Conservation (phyloP, 495 filamentous ascomycete genomes). For the Aspergillus haitiensis region DNA sequence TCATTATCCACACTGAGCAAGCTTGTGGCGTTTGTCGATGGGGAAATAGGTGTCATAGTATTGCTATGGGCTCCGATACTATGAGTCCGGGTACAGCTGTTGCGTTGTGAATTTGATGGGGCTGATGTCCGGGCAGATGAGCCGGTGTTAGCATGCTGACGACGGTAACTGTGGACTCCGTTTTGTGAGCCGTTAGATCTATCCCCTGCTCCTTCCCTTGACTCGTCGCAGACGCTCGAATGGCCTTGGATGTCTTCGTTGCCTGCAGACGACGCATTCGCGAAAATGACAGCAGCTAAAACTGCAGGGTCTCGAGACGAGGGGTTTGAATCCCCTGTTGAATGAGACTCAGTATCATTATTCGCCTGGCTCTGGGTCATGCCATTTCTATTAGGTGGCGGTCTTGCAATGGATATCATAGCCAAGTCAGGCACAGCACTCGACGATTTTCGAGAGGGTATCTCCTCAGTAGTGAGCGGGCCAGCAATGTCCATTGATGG, state of each 20-base stretch:
- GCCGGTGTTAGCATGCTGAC: constrained; percentile 41
- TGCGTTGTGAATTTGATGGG: constrained; percentile 41
- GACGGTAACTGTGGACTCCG: constrained; percentile 24
- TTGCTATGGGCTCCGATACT: constrained; percentile 47
- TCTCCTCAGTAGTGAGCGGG: constrained; percentile 23
- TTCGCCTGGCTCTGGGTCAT: constrained; percentile 1
- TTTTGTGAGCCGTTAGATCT: constrained; percentile 38
- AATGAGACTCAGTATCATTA: constrained; percentile 1
- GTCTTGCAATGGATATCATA: constrained; percentile 30
- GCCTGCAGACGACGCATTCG: constrained; percentile 25
- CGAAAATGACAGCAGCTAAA: constrained; percentile 36
- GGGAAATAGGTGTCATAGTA: constrained; percentile 48
- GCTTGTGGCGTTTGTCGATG: constrained; percentile 54
- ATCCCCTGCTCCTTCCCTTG: constrained; percentile 27
- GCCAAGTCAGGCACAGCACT: constrained; percentile 38
- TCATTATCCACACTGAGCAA: constrained; percentile 52
- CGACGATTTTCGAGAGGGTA: constrained; percentile 41
- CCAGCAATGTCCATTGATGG: constrained; percentile 45
- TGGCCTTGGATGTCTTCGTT: constrained; percentile 15
- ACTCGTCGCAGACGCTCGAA: constrained; percentile 22
- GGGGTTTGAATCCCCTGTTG: constrained; percentile 14
- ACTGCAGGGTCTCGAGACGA: constrained; percentile 32
- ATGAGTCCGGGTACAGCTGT: constrained; percentile 47
- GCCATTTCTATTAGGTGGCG: constrained; percentile 16
- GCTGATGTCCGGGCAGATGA: constrained; percentile 40